Percentiles rank a stretch among this genome's conserved stretches.
Evolutionary conservation across 257 asterid genomes (phyloP).

Genomic region (Nicotiana attenuata): DNA sequence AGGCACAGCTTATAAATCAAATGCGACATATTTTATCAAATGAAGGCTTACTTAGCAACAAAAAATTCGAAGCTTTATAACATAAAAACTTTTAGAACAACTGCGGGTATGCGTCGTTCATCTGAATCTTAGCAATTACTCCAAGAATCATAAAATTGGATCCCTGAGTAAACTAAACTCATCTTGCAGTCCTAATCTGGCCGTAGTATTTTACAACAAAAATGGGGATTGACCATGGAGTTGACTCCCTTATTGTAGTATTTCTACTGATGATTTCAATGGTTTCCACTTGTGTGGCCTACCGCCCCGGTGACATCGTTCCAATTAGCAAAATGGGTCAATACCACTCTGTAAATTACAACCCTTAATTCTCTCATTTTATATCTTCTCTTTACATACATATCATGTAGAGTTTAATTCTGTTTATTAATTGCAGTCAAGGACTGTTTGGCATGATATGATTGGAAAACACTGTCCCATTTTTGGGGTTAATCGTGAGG

Average conservation of each 20-base stretch:
- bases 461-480: constrained; percentile 90
- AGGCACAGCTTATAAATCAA: too few species aligned
- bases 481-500: constrained; percentile 96
- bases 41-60: too few species aligned
- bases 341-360: constrained; percentile 58
- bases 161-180: background rate
- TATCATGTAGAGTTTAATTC: background rate
- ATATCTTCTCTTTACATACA: background rate
- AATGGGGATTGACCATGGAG: constrained; percentile 31
- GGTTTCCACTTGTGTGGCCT: constrained; percentile 43
- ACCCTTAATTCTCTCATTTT: background rate
- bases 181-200: background rate
- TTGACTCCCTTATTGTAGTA: constrained; percentile 23
- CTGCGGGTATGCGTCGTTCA: background rate
- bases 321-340: constrained; percentile 96
- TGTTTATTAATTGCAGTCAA: constrained; percentile 42
- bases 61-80: too few species aligned
- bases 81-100: background rate
- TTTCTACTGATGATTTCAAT: constrained; percentile 32
- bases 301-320: constrained; percentile 84
- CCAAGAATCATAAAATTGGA: background rate
- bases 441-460: constrained; percentile 96
- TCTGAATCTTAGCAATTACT: background rate
- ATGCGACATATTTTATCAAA: too few species aligned
- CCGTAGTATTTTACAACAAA: background rate